Conservation (phyloP, 179 eudicot species). For the Beta corolliflora region DNA sequence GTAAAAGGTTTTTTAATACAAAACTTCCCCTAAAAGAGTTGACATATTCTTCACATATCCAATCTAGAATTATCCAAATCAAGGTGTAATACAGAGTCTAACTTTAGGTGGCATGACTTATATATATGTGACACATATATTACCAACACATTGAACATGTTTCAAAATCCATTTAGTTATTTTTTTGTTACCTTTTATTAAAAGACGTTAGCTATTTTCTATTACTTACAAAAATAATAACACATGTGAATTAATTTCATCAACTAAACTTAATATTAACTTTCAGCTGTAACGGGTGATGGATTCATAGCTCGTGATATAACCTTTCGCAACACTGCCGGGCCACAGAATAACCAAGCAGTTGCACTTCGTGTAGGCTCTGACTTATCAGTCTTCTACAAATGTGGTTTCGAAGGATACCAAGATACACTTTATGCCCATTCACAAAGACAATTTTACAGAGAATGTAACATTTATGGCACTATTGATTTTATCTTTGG, state of each 20-base stretch:
- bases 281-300: slow-evolving; percentile 34
- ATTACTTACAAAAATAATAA: neutral
- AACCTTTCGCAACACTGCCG: slow-evolving; percentile 54
- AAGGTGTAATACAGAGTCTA: too few relatives aligned
- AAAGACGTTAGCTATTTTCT: too few relatives aligned
- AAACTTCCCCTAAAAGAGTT: too few relatives aligned
- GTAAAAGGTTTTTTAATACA: too few relatives aligned
- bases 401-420: slow-evolving; percentile 46
- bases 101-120: too few relatives aligned
- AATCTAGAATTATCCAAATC: too few relatives aligned
- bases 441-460: slow-evolving; percentile 49
- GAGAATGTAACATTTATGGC: slow-evolving; percentile 46
- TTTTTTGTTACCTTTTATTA: too few relatives aligned
- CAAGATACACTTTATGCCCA: slow-evolving; percentile 57
- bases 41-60: too few relatives aligned
- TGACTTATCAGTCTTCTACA: slow-evolving; percentile 45
- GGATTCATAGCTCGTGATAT: slow-evolving; percentile 50
- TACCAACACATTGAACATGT: too few relatives aligned
- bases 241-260: neutral
- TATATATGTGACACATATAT: too few relatives aligned
- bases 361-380: slow-evolving; percentile 49
- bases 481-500: slow-evolving; percentile 61
- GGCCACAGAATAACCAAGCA: slow-evolving; percentile 43
- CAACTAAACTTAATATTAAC: neutral
- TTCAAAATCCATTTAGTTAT: too few relatives aligned